A percentile compares a stretch with the other conserved stretches of the same genome.
phyloP scores from a whole-genome alignment of 2,329 filamentous ascomycete species.

The Remersonia thermophila region DNA sequence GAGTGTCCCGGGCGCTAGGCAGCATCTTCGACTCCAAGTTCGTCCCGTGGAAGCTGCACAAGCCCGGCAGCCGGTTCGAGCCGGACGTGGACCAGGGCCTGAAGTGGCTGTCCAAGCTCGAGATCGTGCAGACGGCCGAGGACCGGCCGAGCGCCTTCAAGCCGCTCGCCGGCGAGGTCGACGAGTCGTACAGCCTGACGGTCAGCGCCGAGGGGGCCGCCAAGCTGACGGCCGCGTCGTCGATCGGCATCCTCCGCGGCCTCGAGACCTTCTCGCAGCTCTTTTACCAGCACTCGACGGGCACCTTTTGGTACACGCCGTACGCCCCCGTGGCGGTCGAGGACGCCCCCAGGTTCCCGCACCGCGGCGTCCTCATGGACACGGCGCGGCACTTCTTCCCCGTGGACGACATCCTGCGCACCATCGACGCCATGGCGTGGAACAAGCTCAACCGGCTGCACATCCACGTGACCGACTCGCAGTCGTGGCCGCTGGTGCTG shows the following conservation, averaged over 20 bases:
- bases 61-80: conserved; percentile 52
- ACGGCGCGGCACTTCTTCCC: conserved; percentile 62
- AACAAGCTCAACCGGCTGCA: conserved; percentile 78
- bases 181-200: conserved; percentile 64
- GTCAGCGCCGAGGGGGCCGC: conserved; percentile 46
- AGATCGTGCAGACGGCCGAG: conserved; percentile 45
- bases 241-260: conserved; percentile 58
- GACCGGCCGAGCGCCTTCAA: conserved; percentile 45
- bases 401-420: conserved; percentile 54
- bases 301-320: conserved; percentile 50
- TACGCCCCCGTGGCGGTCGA: conserved; percentile 57
- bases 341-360: conserved; percentile 63
- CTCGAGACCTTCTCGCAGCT: conserved; percentile 69
- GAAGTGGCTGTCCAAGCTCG: conserved; percentile 44
- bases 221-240: conserved; percentile 51
- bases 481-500: conserved; percentile 77
- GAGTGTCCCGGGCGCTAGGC: conserved; percentile 45
- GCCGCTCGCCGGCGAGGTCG: conserved; percentile 49
- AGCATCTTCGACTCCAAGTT: conserved; percentile 57
- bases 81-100: conserved; percentile 35
- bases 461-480: conserved; percentile 69
- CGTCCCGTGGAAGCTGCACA: conserved; percentile 67
- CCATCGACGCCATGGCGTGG: conserved; percentile 64
- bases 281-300: conserved; percentile 58
- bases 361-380: conserved; percentile 72